phyloP scores from a whole-genome alignment of 352 stramenopile species.

The Phytophthora litchii region DNA sequence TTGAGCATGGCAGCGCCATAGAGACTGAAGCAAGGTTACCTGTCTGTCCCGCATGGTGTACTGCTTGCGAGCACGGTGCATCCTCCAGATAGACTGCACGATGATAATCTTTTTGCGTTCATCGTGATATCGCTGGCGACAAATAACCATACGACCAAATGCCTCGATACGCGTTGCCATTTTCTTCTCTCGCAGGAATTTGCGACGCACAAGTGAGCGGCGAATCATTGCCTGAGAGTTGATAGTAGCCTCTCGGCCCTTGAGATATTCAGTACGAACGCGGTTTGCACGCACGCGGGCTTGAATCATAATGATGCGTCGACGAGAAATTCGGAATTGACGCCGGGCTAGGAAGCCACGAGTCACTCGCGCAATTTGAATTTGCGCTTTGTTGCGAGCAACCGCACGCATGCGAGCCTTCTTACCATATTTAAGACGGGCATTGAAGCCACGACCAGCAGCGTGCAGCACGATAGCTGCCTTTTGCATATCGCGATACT shows the following conservation, averaged over 20 bases:
- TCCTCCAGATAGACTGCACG: slow-evolving; percentile 81
- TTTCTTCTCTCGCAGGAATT: slow-evolving; percentile 84
- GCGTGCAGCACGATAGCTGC: slow-evolving; percentile 82
- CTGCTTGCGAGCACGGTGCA: slow-evolving; percentile 66
- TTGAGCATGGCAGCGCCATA: slow-evolving; percentile 78
- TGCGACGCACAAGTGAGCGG: slow-evolving; percentile 72
- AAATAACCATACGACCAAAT: slow-evolving; percentile 86
- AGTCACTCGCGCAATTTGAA: slow-evolving; percentile 72
- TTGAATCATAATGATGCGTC: slow-evolving; percentile 88
- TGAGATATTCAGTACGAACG: slow-evolving; percentile 87
- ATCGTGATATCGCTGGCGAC: slow-evolving; percentile 61
- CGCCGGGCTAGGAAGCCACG: slow-evolving; percentile 74
- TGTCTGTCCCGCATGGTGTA: slow-evolving; percentile 54
- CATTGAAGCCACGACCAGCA: slow-evolving; percentile 76
- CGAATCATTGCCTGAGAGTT: slow-evolving; percentile 91
- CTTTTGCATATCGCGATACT: slow-evolving; percentile 73
- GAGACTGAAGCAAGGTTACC: slow-evolving; percentile 76
- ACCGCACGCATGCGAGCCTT: slow-evolving; percentile 79
- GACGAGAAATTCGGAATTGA: slow-evolving; percentile 53
- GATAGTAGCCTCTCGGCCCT: slow-evolving; percentile 85
- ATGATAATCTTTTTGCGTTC: slow-evolving; percentile 75
- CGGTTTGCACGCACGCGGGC: slow-evolving; percentile 85
- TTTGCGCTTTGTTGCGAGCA: slow-evolving; percentile 79
- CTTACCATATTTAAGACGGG: slow-evolving; percentile 87
- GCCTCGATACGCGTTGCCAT: slow-evolving; percentile 88